phyloP scores from a whole-genome alignment of 2,329 filamentous ascomycete genomes.

The Mollisia scopiformis region DNA sequence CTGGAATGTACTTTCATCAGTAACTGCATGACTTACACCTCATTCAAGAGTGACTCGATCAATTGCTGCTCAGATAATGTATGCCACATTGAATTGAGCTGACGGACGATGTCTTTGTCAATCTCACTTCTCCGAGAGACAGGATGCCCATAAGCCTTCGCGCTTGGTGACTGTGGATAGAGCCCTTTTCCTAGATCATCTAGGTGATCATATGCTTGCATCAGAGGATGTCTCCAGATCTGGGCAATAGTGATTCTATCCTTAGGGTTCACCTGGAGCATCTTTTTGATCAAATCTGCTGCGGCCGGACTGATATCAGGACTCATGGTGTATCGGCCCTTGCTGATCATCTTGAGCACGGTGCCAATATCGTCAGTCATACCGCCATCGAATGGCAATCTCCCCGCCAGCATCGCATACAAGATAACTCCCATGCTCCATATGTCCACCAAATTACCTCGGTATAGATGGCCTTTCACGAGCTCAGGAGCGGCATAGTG shows the following conservation, averaged over 20 bases:
- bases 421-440: slow-evolving; percentile 94
- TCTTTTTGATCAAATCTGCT: slow-evolving; percentile 75
- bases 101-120: slow-evolving; percentile 79
- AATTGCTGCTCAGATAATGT: slow-evolving; percentile 75
- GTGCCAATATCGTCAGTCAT: slow-evolving; percentile 48
- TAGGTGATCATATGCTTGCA: slow-evolving; percentile 80
- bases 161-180: slow-evolving; percentile 55
- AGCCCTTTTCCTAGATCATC: slow-evolving; percentile 53
- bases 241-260: slow-evolving; percentile 77
- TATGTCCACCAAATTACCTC: slow-evolving; percentile 84
- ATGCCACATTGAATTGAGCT: slow-evolving; percentile 91
- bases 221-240: slow-evolving; percentile 86
- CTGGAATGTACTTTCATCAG: neutral
- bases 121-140: slow-evolving; percentile 67
- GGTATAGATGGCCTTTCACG: slow-evolving; percentile 75
- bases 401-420: slow-evolving; percentile 83
- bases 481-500: slow-evolving; percentile 97
- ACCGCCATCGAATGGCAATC: slow-evolving; percentile 75
- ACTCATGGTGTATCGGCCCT: slow-evolving; percentile 64
- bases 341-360: slow-evolving; percentile 64
- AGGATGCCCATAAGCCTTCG: slow-evolving; percentile 64
- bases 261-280: slow-evolving; percentile 78
- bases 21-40: slow-evolving; percentile 53
- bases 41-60: slow-evolving; percentile 65
- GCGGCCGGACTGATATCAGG: slow-evolving; percentile 67